A percentile compares a stretch with the other conserved stretches of the same genome.
These are phyloP conservation scores for Apiotrichum domesticum DNA, from an alignment of 1,284 basidiomycete genomes.

Conservation along the genomic window DNA sequence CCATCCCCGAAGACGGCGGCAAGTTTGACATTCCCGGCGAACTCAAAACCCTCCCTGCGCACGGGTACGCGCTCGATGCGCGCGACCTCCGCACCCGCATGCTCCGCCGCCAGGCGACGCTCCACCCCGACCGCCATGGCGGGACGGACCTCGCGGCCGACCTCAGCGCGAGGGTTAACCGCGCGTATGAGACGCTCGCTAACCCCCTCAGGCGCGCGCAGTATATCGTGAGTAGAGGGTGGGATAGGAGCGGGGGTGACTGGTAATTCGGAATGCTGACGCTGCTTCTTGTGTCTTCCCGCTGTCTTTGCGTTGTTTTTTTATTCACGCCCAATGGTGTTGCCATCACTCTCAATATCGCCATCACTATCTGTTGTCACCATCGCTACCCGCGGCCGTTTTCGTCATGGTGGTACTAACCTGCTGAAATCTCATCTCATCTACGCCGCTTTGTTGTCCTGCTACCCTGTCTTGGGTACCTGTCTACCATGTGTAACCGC, in stretches of 20 bases:
- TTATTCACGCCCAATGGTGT: no score
- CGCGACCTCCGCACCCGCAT: constrained; percentile 33
- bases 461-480: no score
- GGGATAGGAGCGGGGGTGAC: not conserved
- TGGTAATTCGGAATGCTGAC: not conserved
- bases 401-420: not conserved
- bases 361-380: not conserved
- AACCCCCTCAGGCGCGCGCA: constrained; percentile 42
- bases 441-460: not conserved
- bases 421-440: not conserved
- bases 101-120: constrained; percentile 34
- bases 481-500: no score
- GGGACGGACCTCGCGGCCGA: constrained; percentile 32
- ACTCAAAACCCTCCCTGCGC: constrained; percentile 25
- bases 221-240: constrained; percentile 38
- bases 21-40: constrained; percentile 27
- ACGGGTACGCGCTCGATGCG: constrained; percentile 37
- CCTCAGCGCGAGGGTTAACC: constrained; percentile 40
- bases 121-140: constrained; percentile 43
- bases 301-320: not conserved
- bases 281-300: not conserved
- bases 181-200: constrained; percentile 41
- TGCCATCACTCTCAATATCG: not conserved
- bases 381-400: not conserved
- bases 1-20: constrained; percentile 12